phyloP scores from a whole-genome alignment of 768 basidiomycete species.

The Kwoniella sp. region DNA sequence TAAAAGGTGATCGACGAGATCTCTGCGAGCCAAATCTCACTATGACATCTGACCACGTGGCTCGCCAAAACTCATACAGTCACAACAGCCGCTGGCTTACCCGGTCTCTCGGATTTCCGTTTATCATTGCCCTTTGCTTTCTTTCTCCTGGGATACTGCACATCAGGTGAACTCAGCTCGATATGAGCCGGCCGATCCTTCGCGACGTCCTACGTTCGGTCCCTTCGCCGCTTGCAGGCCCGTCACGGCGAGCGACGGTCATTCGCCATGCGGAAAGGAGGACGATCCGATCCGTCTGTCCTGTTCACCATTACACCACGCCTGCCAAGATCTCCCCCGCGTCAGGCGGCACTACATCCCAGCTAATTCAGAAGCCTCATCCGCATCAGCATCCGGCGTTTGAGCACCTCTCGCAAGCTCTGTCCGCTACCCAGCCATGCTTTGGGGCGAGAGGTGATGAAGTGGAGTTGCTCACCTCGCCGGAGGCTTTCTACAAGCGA shows the following conservation, averaged over 20 bases:
- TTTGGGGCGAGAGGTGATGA: constrained; percentile 51
- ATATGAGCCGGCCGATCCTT: too few species aligned
- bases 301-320: neutral
- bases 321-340: neutral
- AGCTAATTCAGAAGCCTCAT: constrained; percentile 3
- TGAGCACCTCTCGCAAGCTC: constrained; percentile 11
- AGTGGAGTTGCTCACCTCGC: constrained; percentile 59
- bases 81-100: too few species aligned
- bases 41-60: too few species aligned
- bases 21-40: too few species aligned
- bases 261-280: too few species aligned
- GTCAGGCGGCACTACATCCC: neutral
- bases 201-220: too few species aligned
- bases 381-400: constrained; percentile 28
- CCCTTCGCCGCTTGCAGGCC: neutral
- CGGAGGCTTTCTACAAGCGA: constrained; percentile 58
- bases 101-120: too few species aligned
- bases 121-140: too few species aligned
- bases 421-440: constrained; percentile 42
- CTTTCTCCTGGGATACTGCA: too few species aligned
- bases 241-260: neutral
- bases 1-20: too few species aligned
- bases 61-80: too few species aligned
- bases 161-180: too few species aligned
- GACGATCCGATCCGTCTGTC: neutral